phyloP scores from a whole-genome alignment of 2,329 filamentous ascomycete species.

The Penicillium sp. region DNA sequence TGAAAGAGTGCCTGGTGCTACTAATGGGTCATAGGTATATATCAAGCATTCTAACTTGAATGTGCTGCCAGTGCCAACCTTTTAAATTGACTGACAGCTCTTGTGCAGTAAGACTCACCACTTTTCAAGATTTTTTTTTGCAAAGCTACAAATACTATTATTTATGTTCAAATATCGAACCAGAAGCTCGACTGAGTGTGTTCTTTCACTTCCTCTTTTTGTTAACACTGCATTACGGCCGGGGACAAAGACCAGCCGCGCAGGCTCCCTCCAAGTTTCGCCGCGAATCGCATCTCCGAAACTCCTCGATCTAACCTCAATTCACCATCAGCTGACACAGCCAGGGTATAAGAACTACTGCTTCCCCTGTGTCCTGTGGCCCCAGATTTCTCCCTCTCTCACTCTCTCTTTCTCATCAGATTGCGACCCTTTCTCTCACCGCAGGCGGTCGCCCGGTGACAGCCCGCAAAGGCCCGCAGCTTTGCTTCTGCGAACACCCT shows the following conservation, averaged over 20 bases:
- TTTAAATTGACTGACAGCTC: no score
- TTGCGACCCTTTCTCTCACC: constrained; percentile 1
- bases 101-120: no score
- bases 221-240: not conserved
- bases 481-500: constrained; percentile 1
- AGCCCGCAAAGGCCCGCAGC: constrained; percentile 14
- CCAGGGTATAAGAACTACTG: constrained; percentile 7
- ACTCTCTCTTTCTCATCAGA: not conserved
- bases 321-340: constrained; percentile 13
- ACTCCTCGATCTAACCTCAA: constrained; percentile 6
- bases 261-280: constrained; percentile 18
- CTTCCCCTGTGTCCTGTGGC: not conserved
- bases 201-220: no score
- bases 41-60: no score
- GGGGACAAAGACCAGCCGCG: constrained; percentile 15
- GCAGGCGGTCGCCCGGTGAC: constrained; percentile 11
- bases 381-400: not conserved
- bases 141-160: no score
- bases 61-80: no score
- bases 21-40: no score
- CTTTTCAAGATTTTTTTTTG: no score
- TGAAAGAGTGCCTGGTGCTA: no score
- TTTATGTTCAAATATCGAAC: no score
- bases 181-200: no score
- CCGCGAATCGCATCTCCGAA: constrained; percentile 11